Evolutionary conservation across 2,329 filamentous ascomycete species (phyloP), one percentile per base, ranked within the genome.

Genomic region (Cytospora mali): DNA sequence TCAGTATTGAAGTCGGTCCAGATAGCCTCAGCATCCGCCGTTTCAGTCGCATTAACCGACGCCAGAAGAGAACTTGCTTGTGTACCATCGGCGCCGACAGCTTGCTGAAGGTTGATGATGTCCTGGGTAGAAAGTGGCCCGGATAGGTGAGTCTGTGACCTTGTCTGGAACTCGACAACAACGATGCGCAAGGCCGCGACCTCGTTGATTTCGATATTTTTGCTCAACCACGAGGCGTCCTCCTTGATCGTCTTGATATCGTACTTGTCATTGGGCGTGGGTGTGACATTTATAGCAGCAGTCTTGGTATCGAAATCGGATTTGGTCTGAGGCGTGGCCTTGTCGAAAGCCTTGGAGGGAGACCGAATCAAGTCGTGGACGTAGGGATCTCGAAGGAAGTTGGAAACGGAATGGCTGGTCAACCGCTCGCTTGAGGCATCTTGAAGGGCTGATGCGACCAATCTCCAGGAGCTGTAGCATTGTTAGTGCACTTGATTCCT

Each of bases 191-290:
- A 80, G 28, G 94, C 93, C 14, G 89, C 86, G 50, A 95, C 80
- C 74, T 97, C 88, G 74, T 95, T 92, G 67, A 97, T 86, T 51
- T 85, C 82, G 56, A 88, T 86, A 71, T 89, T 86, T 70, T 89
- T 86, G 75, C 92, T 93, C 66, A 99, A 80, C 93, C 93, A 98
- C 68, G 90, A 74, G 35, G 92, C 85, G 78, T 98, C 93, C 53
- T 86, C 85, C 77, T 96, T 97, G 73, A 98, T 86, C 71, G 89
- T 80, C 46, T 90, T 87, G 68, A 97, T 81, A 71, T 93, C 86
- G 72, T 89, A 91, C 62, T 85, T 84, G 48, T 85, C 83, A 69
- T 85, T 86, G 14, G 85, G 79, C 6, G 85, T 85, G 21, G 90
- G 87, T 1, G 91, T 86, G 55, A 93, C 86, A 73, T 96, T 90